Percentiles rank a stretch among this genome's conserved stretches.
phyloP scores from a whole-genome alignment of 495 filamentous ascomycete genomes.

The Coniosporium apollinis region DNA sequence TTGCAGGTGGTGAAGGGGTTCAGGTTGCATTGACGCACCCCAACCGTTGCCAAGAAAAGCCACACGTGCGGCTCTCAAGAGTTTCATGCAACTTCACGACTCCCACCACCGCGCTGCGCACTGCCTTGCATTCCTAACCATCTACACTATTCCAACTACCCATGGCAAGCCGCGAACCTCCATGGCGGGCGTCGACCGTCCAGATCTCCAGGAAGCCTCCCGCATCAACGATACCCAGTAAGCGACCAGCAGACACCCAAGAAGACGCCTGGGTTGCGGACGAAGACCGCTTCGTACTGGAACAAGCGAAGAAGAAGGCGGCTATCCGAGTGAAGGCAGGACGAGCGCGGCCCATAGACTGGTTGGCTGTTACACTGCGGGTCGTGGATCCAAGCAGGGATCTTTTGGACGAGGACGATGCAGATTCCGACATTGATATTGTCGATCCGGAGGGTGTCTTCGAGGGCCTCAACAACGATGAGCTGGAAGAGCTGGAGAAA shows the following conservation, averaged over 20 bases:
- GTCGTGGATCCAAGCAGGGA: slow-evolving; percentile 71
- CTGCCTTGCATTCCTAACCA: too few species aligned
- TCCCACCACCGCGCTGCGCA: too few species aligned
- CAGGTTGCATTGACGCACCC: too few species aligned
- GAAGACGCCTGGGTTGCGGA: slow-evolving; percentile 62
- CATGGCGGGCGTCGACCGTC: too few species aligned
- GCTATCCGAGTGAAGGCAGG: slow-evolving; percentile 90
- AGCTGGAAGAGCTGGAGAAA: slow-evolving; percentile 63
- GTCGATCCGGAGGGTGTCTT: slow-evolving; percentile 73
- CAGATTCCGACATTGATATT: slow-evolving; percentile 58
- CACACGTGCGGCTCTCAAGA: too few species aligned
- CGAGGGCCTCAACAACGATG: slow-evolving; percentile 49
- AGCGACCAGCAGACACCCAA: slow-evolving; percentile 22
- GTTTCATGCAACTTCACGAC: too few species aligned
- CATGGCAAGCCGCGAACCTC: too few species aligned
- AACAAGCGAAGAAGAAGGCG: slow-evolving; percentile 96
- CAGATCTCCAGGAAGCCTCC: neutral
- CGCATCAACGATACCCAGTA: slow-evolving; percentile 15
- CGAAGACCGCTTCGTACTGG: slow-evolving; percentile 90
- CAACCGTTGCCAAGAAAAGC: too few species aligned
- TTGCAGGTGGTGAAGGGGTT: too few species aligned
- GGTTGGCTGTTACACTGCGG: slow-evolving; percentile 78
- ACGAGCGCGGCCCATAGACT: slow-evolving; percentile 85
- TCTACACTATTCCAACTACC: too few species aligned
- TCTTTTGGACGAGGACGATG: slow-evolving; percentile 66